These are phyloP conservation scores for Davidsoniella neocaledoniae DNA, from an alignment of 2,329 filamentous ascomycete genomes.

Conservation along the genomic window DNA sequence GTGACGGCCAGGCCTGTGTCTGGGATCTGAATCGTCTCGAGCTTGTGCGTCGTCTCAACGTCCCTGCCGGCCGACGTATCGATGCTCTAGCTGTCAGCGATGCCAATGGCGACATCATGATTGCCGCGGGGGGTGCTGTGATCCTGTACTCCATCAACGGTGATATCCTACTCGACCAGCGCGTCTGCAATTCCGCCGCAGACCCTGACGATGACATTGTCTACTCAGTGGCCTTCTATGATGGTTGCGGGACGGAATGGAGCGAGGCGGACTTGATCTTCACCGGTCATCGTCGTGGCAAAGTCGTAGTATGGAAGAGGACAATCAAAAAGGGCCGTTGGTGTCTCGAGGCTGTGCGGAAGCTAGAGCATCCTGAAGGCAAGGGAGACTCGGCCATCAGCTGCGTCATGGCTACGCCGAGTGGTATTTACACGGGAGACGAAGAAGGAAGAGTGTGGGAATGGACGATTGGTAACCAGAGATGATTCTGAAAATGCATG, in stretches of 20 bases:
- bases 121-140: constrained; percentile 62
- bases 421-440: constrained; percentile 81
- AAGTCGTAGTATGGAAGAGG: constrained; percentile 63
- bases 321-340: constrained; percentile 34
- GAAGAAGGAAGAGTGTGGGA: constrained; percentile 63
- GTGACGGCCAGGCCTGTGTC: constrained; percentile 66
- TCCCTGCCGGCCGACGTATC: constrained; percentile 35
- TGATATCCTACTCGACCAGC: constrained; percentile 62
- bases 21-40: constrained; percentile 90
- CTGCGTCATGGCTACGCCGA: constrained; percentile 68
- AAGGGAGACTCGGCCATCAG: constrained; percentile 53
- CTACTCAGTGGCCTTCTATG: constrained; percentile 77
- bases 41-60: constrained; percentile 55
- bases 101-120: constrained; percentile 72
- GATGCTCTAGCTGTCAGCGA: constrained; percentile 81
- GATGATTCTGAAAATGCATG: not conserved
- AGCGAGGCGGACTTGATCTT: constrained; percentile 73
- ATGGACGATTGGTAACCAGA: constrained; percentile 25
- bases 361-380: constrained; percentile 64
- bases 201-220: constrained; percentile 49
- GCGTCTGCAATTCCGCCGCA: constrained; percentile 42
- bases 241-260: constrained; percentile 83
- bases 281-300: constrained; percentile 69
- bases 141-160: constrained; percentile 81
- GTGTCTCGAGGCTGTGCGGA: constrained; percentile 60